These are phyloP conservation scores for Aspergillus felis DNA, from an alignment of 2,329 filamentous ascomycete species.

Conservation along the genomic window DNA sequence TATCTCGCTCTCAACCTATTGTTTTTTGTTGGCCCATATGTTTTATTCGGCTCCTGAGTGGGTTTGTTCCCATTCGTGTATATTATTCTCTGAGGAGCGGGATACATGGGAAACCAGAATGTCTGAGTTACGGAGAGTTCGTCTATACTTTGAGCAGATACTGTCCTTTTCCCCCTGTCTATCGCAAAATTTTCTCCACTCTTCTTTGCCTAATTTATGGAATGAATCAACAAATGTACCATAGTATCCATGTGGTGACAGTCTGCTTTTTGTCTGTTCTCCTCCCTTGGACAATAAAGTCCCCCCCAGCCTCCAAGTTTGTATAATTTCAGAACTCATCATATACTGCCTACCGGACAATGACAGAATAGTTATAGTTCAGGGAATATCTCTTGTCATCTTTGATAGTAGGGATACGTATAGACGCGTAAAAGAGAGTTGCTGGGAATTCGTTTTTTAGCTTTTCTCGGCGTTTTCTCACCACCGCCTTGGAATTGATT, in stretches of 20 bases:
- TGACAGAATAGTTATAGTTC: neutral
- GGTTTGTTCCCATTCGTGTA: conserved; percentile 5
- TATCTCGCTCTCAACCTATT: neutral
- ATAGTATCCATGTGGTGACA: conserved; percentile 8
- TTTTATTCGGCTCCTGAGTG: neutral
- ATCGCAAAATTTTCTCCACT: conserved; percentile 18
- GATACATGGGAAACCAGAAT: neutral
- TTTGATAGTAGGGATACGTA: neutral
- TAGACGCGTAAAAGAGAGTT: too few relatives aligned
- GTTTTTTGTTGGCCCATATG: neutral
- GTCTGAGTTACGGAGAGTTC: neutral
- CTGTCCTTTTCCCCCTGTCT: neutral
- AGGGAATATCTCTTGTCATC: neutral
- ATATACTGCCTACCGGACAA: neutral
- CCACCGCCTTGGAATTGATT: neutral
- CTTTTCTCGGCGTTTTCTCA: neutral
- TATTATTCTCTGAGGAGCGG: conserved; percentile 5
- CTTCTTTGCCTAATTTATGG: conserved; percentile 5
- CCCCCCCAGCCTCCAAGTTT: too few relatives aligned
- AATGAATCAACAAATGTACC: conserved; percentile 13
- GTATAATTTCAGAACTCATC: neutral
- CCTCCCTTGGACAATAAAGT: neutral
- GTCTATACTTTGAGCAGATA: neutral
- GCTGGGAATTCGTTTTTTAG: neutral
- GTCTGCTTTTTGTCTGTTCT: conserved; percentile 1